Percentiles rank a stretch among this genome's conserved stretches.
Conservation (phyloP, 192 early-diverging fungal genomes). For the Dispira parvispora region DNA sequence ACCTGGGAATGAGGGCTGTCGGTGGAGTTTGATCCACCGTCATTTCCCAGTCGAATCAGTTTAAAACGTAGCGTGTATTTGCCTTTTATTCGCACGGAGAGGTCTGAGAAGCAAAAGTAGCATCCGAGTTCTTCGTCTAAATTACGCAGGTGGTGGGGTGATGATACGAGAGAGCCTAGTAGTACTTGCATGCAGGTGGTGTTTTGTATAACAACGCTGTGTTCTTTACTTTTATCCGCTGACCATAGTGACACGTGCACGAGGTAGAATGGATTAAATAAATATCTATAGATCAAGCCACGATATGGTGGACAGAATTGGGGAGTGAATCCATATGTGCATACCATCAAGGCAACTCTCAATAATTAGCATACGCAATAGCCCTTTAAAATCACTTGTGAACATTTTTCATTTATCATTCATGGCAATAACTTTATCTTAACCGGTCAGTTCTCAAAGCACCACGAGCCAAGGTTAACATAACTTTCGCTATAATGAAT, state of each 20-base stretch:
- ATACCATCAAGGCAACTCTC: conserved; percentile 9
- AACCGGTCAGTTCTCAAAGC: neutral
- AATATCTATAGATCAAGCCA: conserved; percentile 12
- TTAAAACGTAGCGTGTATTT: conserved; percentile 50
- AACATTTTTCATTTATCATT: neutral
- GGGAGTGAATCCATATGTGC: conserved; percentile 3
- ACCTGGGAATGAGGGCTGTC: conserved; percentile 16
- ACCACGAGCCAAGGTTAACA: no score
- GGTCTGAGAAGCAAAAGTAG: conserved; percentile 64
- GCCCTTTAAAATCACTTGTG: neutral
- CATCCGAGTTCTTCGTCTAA: conserved; percentile 39
- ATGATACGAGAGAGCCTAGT: conserved; percentile 44
- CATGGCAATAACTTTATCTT: neutral
- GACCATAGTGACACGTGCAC: conserved; percentile 44
- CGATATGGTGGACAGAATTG: conserved; percentile 5
- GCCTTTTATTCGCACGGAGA: conserved; percentile 57
- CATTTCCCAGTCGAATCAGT: conserved; percentile 46
- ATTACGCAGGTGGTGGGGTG: conserved; percentile 34
- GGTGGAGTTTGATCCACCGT: conserved; percentile 13
- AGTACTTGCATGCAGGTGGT: conserved; percentile 41
- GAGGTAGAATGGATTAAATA: conserved; percentile 40
- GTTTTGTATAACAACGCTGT: conserved; percentile 40
- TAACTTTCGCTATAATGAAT: neutral
- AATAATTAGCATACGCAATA: neutral
- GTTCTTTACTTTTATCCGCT: conserved; percentile 32